Base-by-base conservation (phyloP, 495 filamentous ascomycete species). In the Copromyces sp. region DNA sequence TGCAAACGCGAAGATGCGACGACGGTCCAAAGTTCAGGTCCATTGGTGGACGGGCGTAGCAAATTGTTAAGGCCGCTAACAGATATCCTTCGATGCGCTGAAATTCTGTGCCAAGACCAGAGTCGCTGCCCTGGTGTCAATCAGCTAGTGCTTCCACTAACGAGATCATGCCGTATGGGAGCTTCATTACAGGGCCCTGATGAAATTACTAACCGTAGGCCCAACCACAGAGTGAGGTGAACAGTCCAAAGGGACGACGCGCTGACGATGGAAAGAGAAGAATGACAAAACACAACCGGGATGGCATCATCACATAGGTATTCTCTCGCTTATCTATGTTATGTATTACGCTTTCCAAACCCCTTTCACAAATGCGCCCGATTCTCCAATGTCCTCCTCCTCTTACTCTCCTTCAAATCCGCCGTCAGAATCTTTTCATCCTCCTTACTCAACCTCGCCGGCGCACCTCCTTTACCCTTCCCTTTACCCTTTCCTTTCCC, bases 251-350 rank as follows among this genome's bases (percentile, higher is more conserved):
- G 35, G 35, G 35, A 37, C 35, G 35, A 37, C 35, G 5, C 35
- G 35, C 35, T 37, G 35, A 37, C 35, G 35, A 37, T 37, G 35
- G 5, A 37, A 37, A 37, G 5, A 37, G 1, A 37, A 37, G 35
- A 37, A 37, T 37, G 35, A 5, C 35, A 37, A 37, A 37, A 5
- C 35, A 37, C 35, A 37, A 37, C 1, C 53, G 72, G 9, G 87
- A 90, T 37, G 85, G 79, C 44, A 78, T 91, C 42, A 90, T 95
- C 78, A 96, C 93, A 94, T 97, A 86, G 75, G 92, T 88, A 37
- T 37, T 37, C 35, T 37, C 35, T 37, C 35, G 3, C 35, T 24
- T 53, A 9, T 24, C 6, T 12, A 35, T 17, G 53, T 65, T 7
- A 3, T 4, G 12, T 35, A 17, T 65, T 17, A 35, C 29, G 9